phyloP scores from a whole-genome alignment of 2,329 filamentous ascomycete species.

The Aspergillus sp. region DNA sequence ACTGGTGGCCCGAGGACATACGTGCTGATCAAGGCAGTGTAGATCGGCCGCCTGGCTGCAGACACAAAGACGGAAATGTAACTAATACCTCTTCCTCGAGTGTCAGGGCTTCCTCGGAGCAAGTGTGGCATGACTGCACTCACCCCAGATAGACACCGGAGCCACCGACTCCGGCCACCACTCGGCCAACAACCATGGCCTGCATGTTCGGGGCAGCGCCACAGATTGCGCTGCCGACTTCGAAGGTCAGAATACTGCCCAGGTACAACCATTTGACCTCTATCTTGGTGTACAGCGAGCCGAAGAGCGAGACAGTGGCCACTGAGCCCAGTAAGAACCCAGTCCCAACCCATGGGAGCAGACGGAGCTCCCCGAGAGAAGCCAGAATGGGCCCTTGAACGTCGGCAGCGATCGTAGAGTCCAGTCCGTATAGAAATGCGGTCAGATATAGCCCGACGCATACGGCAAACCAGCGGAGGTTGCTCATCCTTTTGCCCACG shows the following conservation, averaged over 20 bases:
- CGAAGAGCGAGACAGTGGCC: conserved; percentile 40
- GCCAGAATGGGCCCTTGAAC: conserved; percentile 36
- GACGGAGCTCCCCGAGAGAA: conserved; percentile 40
- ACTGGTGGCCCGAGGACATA: no score
- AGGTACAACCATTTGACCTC: conserved; percentile 1
- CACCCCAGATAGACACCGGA: not conserved
- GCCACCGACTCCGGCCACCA: not conserved
- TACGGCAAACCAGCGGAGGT: no score
- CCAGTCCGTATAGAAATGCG: no score
- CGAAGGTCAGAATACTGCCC: not conserved
- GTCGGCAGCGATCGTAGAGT: no score
- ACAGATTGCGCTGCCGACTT: not conserved
- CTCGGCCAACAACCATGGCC: not conserved
- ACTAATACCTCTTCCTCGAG: no score
- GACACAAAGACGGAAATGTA: no score
- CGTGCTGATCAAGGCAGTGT: no score
- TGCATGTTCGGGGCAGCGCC: conserved; percentile 5
- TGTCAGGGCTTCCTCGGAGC: no score
- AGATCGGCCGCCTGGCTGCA: no score
- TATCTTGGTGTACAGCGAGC: conserved; percentile 33
- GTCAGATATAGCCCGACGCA: no score
- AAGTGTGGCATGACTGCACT: no score
- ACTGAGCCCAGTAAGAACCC: conserved; percentile 50
- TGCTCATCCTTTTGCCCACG: no score
- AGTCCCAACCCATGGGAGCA: conserved; percentile 50